A percentile compares a stretch with the other conserved stretches of the same genome.
Evolutionary conservation across 495 filamentous ascomycete species (phyloP).

Genomic region (Penicillium paradoxum): DNA sequence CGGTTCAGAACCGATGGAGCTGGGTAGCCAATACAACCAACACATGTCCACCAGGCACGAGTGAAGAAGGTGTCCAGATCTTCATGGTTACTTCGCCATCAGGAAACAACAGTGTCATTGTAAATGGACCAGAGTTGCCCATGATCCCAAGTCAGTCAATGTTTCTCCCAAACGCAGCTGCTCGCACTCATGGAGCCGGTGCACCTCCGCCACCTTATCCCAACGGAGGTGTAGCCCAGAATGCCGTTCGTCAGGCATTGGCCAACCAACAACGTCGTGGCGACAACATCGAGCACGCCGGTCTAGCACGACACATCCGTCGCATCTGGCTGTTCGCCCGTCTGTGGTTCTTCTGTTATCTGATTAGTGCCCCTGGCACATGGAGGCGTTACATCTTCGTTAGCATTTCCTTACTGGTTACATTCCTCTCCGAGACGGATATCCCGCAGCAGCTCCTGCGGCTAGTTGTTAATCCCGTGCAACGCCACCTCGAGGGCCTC

Average conservation of each 20-base stretch:
- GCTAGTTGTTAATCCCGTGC: slow-evolving; percentile 55
- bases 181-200: slow-evolving; percentile 38
- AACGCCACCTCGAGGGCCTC: slow-evolving; percentile 68
- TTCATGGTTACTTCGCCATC: not conserved
- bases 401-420: slow-evolving; percentile 48
- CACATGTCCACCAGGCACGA: not conserved
- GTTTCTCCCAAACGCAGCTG: not conserved
- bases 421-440: slow-evolving; percentile 63
- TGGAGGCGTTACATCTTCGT: slow-evolving; percentile 67
- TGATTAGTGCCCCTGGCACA: slow-evolving; percentile 68
- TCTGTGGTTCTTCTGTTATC: slow-evolving; percentile 70
- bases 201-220: slow-evolving; percentile 11
- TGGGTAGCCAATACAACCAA: not conserved
- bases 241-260: slow-evolving; percentile 37
- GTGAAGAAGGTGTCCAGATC: not conserved
- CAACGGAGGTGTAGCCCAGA: slow-evolving; percentile 27
- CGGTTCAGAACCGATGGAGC: not conserved
- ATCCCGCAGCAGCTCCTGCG: slow-evolving; percentile 54
- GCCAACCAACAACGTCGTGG: slow-evolving; percentile 31
- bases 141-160: not conserved
- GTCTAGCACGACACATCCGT: slow-evolving; percentile 48
- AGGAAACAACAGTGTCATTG: not conserved
- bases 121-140: not conserved
- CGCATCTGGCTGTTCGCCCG: slow-evolving; percentile 76
- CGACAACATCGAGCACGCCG: slow-evolving; percentile 40